These are phyloP conservation scores for Colletotrichum camelliae DNA, from an alignment of 2,329 filamentous ascomycete genomes.

Conservation along the genomic window DNA sequence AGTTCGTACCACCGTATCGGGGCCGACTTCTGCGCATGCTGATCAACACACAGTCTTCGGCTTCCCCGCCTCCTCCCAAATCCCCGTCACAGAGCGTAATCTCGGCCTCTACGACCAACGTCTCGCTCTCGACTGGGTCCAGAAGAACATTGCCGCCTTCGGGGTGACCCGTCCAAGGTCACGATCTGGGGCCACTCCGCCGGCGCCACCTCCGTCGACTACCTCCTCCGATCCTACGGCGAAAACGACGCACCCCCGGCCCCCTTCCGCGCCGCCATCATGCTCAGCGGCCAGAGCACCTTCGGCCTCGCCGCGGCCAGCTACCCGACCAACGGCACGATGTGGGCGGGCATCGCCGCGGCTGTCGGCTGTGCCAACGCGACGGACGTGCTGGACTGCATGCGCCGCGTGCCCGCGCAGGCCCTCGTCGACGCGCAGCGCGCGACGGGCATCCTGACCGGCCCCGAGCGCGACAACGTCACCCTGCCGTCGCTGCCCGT, in stretches of 20 bases:
- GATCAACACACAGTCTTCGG: neutral
- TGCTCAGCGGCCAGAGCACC: slow-evolving; percentile 34
- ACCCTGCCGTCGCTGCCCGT: neutral
- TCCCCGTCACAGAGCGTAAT: slow-evolving; percentile 19
- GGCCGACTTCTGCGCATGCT: neutral
- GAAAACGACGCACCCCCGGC: neutral
- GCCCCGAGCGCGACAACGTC: slow-evolving; percentile 17
- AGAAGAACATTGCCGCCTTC: slow-evolving; percentile 33
- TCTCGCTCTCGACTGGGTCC: slow-evolving; percentile 35
- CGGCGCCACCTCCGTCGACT: slow-evolving; percentile 29
- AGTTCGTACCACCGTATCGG: neutral
- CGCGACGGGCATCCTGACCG: neutral
- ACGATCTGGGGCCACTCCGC: slow-evolving; percentile 39
- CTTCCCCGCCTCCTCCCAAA: neutral
- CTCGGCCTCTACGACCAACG: slow-evolving; percentile 32
- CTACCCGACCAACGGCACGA: neutral
- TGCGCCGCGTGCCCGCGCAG: neutral
- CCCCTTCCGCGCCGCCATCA: slow-evolving; percentile 30
- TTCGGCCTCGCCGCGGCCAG: slow-evolving; percentile 23
- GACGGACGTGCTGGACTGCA: neutral
- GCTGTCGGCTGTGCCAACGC: slow-evolving; percentile 20
- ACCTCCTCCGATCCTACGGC: slow-evolving; percentile 27
- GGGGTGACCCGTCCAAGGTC: slow-evolving; percentile 33
- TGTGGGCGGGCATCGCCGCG: slow-evolving; percentile 23
- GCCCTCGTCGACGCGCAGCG: slow-evolving; percentile 18